Evolutionary conservation across 2,329 filamentous ascomycete genomes (phyloP).

Genomic region (Dactylellina drechsleri): DNA sequence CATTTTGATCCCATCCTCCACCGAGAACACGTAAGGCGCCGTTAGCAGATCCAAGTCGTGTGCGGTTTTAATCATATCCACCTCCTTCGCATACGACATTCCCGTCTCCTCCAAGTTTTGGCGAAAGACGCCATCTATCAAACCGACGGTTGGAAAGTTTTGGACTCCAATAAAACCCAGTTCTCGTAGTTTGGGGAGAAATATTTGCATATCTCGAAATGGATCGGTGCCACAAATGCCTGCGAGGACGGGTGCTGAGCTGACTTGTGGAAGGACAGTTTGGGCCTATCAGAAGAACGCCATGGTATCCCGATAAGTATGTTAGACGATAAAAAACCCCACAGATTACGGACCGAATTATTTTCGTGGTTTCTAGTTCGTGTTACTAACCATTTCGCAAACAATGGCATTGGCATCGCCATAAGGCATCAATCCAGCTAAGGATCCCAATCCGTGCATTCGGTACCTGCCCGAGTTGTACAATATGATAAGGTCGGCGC

Average conservation of each 20-base stretch:
- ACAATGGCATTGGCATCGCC: slow-evolving; percentile 65
- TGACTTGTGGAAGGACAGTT: slow-evolving; percentile 74
- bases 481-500: slow-evolving; percentile 75
- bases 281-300: slow-evolving; percentile 63
- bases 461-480: slow-evolving; percentile 78
- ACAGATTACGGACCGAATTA: slow-evolving; percentile 64
- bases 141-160: slow-evolving; percentile 78
- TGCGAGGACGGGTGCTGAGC: slow-evolving; percentile 73
- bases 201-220: slow-evolving; percentile 71
- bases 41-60: slow-evolving; percentile 71
- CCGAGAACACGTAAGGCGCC: slow-evolving; percentile 75
- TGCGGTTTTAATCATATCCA: slow-evolving; percentile 73
- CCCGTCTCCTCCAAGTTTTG: slow-evolving; percentile 76
- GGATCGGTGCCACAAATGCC: slow-evolving; percentile 78
- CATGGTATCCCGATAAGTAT: slow-evolving; percentile 68
- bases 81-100: slow-evolving; percentile 75
- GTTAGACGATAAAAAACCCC: slow-evolving; percentile 71
- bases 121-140: slow-evolving; percentile 75
- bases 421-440: slow-evolving; percentile 66
- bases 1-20: slow-evolving; percentile 72
- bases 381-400: slow-evolving; percentile 63
- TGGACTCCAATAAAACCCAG: slow-evolving; percentile 76
- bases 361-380: slow-evolving; percentile 62
- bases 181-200: slow-evolving; percentile 70
- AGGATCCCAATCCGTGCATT: slow-evolving; percentile 76